Percentiles rank a stretch among this genome's conserved stretches.
Conservation (phyloP, 495 filamentous ascomycete species). For the Talaromyces liani region DNA sequence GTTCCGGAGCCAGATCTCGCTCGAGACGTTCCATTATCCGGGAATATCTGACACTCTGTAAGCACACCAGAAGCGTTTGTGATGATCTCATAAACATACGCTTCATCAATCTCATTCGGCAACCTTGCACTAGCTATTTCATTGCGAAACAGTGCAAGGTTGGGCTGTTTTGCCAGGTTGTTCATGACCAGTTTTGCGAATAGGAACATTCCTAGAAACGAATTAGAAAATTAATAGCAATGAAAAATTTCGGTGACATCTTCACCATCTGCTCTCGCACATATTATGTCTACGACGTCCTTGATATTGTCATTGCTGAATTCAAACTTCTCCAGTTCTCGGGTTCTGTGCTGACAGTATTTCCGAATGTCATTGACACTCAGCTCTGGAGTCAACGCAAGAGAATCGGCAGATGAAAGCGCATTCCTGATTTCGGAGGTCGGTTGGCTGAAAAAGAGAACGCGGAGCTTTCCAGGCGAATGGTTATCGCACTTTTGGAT, state of each 20-base stretch:
- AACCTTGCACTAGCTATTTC: constrained; percentile 24
- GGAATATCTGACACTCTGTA: constrained; percentile 23
- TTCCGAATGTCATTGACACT: constrained; percentile 21
- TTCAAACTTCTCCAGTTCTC: constrained; percentile 17
- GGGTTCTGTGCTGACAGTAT: constrained; percentile 16
- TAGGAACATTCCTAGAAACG: constrained; percentile 39
- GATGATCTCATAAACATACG: constrained; percentile 21
- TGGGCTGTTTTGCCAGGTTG: constrained; percentile 28
- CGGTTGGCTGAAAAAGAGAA: constrained; percentile 33
- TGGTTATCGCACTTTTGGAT: constrained; percentile 16
- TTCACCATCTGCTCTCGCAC: constrained; percentile 14
- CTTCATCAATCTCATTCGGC: constrained; percentile 28
- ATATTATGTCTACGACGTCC: constrained; percentile 13
- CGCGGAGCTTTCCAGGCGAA: constrained; percentile 22
- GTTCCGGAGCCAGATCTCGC: constrained; percentile 6
- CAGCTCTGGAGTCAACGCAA: constrained; percentile 16
- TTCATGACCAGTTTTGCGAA: constrained; percentile 37
- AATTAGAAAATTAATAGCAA: background rate
- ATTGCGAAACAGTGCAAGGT: constrained; percentile 15
- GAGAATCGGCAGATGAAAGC: constrained; percentile 17
- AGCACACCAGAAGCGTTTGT: background rate
- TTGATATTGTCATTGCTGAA: constrained; percentile 12
- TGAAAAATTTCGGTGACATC: constrained; percentile 1
- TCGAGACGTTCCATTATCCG: constrained; percentile 29
- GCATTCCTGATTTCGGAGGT: constrained; percentile 20